phyloP scores from a whole-genome alignment of 805 yeast species.

The Komagataella ulmi region DNA sequence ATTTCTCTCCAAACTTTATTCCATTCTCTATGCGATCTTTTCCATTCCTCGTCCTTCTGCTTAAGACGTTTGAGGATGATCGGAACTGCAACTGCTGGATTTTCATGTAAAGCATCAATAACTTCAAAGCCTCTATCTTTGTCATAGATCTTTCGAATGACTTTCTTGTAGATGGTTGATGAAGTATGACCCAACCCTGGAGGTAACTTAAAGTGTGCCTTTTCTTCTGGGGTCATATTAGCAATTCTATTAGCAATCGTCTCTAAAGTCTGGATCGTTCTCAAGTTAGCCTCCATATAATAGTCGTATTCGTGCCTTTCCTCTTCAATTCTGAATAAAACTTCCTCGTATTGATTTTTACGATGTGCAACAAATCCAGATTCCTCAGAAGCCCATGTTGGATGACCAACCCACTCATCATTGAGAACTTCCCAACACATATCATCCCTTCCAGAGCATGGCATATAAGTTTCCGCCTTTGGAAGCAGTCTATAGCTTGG shows the following conservation, averaged over 20 bases:
- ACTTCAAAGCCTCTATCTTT: constrained; percentile 94
- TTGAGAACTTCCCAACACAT: constrained; percentile 98
- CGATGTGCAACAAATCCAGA: constrained; percentile 98
- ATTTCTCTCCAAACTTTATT: constrained; percentile 98
- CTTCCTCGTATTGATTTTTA: constrained; percentile 95
- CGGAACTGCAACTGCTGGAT: constrained; percentile 92
- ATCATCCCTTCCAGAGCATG: constrained; percentile 96
- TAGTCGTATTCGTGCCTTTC: constrained; percentile 96
- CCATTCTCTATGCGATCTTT: constrained; percentile 96
- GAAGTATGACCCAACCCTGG: constrained; percentile 91
- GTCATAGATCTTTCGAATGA: constrained; percentile 84
- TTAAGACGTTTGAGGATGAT: constrained; percentile 83
- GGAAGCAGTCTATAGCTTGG: constrained; percentile 92
- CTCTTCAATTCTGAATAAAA: constrained; percentile 87
- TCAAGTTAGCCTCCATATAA: constrained; percentile 85
- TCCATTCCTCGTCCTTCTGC: constrained; percentile 99
- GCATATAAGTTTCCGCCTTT: constrained; percentile 89
- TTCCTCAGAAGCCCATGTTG: constrained; percentile 99
- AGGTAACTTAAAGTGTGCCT: constrained; percentile 73
- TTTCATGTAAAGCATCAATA: constrained; percentile 88
- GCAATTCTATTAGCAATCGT: constrained; percentile 90
- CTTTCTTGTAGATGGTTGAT: constrained; percentile 83
- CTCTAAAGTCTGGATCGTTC: constrained; percentile 92
- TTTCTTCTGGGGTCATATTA: constrained; percentile 85
- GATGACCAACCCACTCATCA: constrained; percentile 99